These are phyloP conservation scores for Geotrichum bryndzae DNA, from an alignment of 1,139 yeast genomes.

Conservation along the genomic window DNA sequence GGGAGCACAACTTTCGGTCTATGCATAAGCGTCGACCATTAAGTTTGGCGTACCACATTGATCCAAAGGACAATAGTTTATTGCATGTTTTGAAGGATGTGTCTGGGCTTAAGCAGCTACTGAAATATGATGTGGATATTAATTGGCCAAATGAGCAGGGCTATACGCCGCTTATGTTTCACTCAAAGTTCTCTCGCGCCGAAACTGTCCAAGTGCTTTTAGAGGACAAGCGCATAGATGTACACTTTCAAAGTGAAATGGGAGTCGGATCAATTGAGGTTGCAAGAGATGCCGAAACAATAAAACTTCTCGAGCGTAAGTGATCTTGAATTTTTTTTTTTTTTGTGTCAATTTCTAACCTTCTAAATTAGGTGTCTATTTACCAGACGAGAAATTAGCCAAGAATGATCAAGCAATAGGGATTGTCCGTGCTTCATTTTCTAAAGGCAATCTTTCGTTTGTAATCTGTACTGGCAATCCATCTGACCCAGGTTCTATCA, in stretches of 20 bases:
- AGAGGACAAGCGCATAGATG: constrained; percentile 28
- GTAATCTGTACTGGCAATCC: constrained; percentile 31
- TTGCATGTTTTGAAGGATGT: constrained; percentile 59
- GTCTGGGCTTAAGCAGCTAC: constrained; percentile 40
- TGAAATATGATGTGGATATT: constrained; percentile 45
- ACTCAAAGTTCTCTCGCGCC: constrained; percentile 61
- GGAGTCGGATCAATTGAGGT: constrained; percentile 46
- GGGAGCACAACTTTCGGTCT: constrained; percentile 18
- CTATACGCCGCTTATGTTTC: constrained; percentile 65
- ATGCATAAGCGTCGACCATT: constrained; percentile 25
- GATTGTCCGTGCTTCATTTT: constrained; percentile 28
- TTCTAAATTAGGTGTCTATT: constrained; percentile 1
- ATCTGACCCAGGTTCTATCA: constrained; percentile 19
- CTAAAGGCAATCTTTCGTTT: constrained; percentile 29
- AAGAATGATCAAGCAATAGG: constrained; percentile 23
- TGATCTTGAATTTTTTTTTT: constrained; percentile 27
- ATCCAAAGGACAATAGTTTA: constrained; percentile 65
- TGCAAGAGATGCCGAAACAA: constrained; percentile 43
- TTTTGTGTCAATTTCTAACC: background rate
- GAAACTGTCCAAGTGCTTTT: constrained; percentile 47
- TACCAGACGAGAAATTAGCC: constrained; percentile 2
- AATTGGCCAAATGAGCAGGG: constrained; percentile 57
- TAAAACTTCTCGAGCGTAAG: constrained; percentile 42
- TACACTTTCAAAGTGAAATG: constrained; percentile 27
- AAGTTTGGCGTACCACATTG: constrained; percentile 52